These are phyloP conservation scores for Scorias spongiosa DNA, from an alignment of 2,329 filamentous ascomycete species.

Conservation along the genomic window DNA sequence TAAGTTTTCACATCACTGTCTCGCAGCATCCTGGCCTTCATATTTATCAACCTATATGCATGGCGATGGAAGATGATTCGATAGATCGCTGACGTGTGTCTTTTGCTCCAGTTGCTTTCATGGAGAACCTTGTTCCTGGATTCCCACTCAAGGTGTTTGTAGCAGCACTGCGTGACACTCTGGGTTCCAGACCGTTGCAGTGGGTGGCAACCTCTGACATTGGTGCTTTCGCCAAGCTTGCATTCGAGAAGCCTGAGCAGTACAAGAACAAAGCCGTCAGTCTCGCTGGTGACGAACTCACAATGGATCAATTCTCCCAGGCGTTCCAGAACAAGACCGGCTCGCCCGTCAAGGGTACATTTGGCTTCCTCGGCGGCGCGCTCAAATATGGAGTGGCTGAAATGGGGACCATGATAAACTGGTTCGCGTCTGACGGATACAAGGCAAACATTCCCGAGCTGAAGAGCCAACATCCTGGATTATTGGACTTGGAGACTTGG, in stretches of 20 bases:
- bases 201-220: constrained; percentile 34
- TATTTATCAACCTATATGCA: background rate
- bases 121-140: constrained; percentile 41
- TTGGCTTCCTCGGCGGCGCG: constrained; percentile 26
- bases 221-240: constrained; percentile 34
- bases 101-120: constrained; percentile 37
- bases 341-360: constrained; percentile 28
- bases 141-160: constrained; percentile 37
- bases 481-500: constrained; percentile 24
- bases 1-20: background rate
- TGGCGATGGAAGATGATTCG: background rate
- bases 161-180: constrained; percentile 28
- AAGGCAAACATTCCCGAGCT: constrained; percentile 31
- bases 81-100: background rate
- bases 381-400: constrained; percentile 29
- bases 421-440: constrained; percentile 37
- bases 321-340: constrained; percentile 34
- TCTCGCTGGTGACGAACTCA: constrained; percentile 40
- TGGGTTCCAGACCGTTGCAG: constrained; percentile 20
- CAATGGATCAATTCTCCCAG: constrained; percentile 30
- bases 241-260: constrained; percentile 30
- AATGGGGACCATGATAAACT: constrained; percentile 22
- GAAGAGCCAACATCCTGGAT: constrained; percentile 28
- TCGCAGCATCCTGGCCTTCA: too few species aligned
- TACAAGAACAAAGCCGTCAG: constrained; percentile 33